Evolutionary conservation across 1,284 basidiomycete genomes (phyloP).

Genomic region (Papiliotrema nemorosa): DNA sequence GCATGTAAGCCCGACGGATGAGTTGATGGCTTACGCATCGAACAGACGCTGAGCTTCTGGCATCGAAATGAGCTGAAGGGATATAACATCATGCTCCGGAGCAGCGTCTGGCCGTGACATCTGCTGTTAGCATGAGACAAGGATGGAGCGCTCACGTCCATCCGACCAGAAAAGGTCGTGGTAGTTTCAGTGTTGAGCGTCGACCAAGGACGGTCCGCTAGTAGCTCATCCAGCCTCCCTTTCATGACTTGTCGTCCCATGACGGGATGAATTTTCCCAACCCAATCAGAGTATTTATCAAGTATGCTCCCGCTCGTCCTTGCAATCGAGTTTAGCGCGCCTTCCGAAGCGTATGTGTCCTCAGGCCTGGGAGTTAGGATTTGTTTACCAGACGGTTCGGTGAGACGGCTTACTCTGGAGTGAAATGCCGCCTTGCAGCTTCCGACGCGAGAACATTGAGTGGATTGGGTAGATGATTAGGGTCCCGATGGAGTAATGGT

Average conservation of each 20-base stretch:
- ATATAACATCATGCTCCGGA: conserved; percentile 18
- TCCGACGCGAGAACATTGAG: conserved; percentile 1
- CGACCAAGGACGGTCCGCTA: neutral
- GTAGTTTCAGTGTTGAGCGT: conserved; percentile 6
- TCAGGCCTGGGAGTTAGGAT: neutral
- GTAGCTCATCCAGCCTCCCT: neutral
- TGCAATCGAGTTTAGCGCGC: neutral
- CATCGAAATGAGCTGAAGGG: conserved; percentile 13
- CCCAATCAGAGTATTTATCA: neutral
- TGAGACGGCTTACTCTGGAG: neutral
- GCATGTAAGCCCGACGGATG: too few species aligned
- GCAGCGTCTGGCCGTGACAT: conserved; percentile 17
- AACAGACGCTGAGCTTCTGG: conserved; percentile 15
- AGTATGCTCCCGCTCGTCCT: neutral
- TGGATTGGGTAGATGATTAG: neutral
- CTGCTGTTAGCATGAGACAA: neutral
- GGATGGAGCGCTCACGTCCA: conserved; percentile 13
- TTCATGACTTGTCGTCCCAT: neutral
- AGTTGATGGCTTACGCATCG: too few species aligned
- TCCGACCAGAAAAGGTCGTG: conserved; percentile 13
- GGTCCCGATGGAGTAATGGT: neutral
- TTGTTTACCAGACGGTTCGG: neutral
- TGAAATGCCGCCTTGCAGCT: neutral
- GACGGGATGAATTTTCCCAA: neutral
- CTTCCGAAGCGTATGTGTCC: neutral